These are phyloP conservation scores for Globisporangium orthogonon DNA, from an alignment of 352 stramenopile species.

Conservation along the genomic window DNA sequence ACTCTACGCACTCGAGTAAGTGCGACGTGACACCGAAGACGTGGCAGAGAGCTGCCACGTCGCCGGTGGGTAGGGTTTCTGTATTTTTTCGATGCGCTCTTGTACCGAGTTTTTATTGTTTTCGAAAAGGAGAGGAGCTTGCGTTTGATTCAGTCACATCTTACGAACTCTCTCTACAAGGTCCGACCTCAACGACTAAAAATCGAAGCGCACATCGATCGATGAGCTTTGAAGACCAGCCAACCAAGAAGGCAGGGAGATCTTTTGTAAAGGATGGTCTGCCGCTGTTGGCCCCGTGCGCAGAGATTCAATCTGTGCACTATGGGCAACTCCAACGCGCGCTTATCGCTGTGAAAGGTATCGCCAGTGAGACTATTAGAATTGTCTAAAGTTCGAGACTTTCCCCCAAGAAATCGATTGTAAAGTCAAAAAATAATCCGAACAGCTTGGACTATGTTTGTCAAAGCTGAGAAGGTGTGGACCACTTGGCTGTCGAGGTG, in stretches of 20 bases:
- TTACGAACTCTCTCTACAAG: background rate
- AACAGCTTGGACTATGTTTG: background rate
- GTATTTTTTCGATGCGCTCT: background rate
- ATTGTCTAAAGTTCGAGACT: too few relatives aligned
- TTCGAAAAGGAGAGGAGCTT: background rate
- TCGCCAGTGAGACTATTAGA: too few relatives aligned
- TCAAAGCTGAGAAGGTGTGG: background rate
- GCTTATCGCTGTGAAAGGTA: too few relatives aligned
- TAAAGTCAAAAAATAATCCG: too few relatives aligned
- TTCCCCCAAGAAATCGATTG: too few relatives aligned
- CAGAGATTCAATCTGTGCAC: too few relatives aligned
- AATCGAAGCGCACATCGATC: background rate
- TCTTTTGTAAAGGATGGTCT: too few relatives aligned
- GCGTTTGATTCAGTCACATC: background rate
- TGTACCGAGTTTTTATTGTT: too few relatives aligned
- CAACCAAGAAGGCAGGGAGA: too few relatives aligned
- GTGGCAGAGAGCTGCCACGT: constrained; percentile 9
- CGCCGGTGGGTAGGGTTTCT: background rate
- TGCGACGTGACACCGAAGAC: constrained; percentile 16
- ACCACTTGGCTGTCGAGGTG: background rate
- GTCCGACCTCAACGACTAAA: background rate
- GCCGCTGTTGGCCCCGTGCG: too few relatives aligned
- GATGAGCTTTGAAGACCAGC: too few relatives aligned
- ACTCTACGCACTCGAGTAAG: background rate
- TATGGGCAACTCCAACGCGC: too few relatives aligned